phyloP scores from a whole-genome alignment of 2,329 filamentous ascomycete genomes.

The Pestalotiopsis sp. region DNA sequence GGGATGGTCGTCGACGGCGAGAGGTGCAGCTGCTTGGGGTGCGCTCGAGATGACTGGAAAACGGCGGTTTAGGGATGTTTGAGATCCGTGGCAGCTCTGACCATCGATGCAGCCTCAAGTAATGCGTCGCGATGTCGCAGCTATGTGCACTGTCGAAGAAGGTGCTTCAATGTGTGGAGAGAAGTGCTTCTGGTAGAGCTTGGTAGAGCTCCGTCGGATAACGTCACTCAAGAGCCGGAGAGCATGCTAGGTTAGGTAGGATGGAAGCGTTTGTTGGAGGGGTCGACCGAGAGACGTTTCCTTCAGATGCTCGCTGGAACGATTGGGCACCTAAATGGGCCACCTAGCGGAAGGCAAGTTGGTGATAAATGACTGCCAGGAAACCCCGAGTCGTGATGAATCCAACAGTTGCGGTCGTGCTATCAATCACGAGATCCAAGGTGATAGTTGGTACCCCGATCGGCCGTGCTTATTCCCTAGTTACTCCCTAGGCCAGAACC shows the following conservation, averaged over 20 bases:
- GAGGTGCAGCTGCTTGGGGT: background rate
- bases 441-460: background rate
- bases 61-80: background rate
- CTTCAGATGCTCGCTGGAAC: background rate
- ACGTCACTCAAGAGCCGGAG: slow-evolving; percentile 9
- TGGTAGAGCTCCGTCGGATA: slow-evolving; percentile 12
- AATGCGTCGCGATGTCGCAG: background rate
- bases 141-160: background rate
- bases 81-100: too few relatives aligned
- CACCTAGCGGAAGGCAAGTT: slow-evolving; percentile 12
- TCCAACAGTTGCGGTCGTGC: slow-evolving; percentile 6
- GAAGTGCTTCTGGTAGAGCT: slow-evolving; percentile 7
- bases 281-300: background rate
- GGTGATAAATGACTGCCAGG: slow-evolving; percentile 23
- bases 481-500: background rate
- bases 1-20: background rate
- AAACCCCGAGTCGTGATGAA: slow-evolving; percentile 8
- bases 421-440: slow-evolving; percentile 20
- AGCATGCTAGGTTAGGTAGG: background rate
- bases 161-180: background rate
- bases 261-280: background rate
- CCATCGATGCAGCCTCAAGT: too few relatives aligned
- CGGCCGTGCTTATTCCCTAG: background rate
- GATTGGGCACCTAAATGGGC: slow-evolving; percentile 19
- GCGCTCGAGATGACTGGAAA: background rate